A percentile compares a stretch with the other conserved stretches of the same genome.
Evolutionary conservation across 371 early-diverging fungal genomes (phyloP).

Genomic region (Syncephalastrum monosporum): DNA sequence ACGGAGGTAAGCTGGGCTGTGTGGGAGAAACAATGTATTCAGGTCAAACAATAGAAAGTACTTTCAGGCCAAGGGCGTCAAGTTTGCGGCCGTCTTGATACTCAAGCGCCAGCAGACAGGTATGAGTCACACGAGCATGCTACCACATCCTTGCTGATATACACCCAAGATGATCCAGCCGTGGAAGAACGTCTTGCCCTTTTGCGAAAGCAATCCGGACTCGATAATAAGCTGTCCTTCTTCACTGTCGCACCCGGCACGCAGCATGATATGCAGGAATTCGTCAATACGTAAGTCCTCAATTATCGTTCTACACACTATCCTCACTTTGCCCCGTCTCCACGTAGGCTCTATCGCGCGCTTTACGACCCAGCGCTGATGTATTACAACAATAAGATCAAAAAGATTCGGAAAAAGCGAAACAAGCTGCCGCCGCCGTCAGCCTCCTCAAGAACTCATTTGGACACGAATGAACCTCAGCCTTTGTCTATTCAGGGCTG

Average conservation of each 20-base stretch:
- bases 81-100: constrained; percentile 72
- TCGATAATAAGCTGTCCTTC: constrained; percentile 64
- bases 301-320: background rate
- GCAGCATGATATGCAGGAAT: constrained; percentile 56
- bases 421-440: constrained; percentile 58
- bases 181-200: constrained; percentile 65
- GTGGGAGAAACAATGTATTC: background rate
- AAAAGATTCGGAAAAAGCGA: constrained; percentile 71
- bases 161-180: constrained; percentile 50
- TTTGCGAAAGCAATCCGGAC: constrained; percentile 63
- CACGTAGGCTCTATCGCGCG: constrained; percentile 58
- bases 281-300: constrained; percentile 60
- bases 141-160: background rate
- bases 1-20: constrained; percentile 41
- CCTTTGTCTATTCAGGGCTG: constrained; percentile 67
- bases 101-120: constrained; percentile 55
- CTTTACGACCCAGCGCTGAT: constrained; percentile 66
- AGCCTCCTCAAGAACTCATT: constrained; percentile 21
- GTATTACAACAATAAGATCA: constrained; percentile 76
- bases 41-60: constrained; percentile 49
- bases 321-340: background rate
- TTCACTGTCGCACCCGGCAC: constrained; percentile 59
- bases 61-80: constrained; percentile 66
- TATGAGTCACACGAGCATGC: constrained; percentile 15
- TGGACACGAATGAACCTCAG: constrained; percentile 36